Conservation (phyloP, 306 rosid genomes). For the Canavalia gladiata region DNA sequence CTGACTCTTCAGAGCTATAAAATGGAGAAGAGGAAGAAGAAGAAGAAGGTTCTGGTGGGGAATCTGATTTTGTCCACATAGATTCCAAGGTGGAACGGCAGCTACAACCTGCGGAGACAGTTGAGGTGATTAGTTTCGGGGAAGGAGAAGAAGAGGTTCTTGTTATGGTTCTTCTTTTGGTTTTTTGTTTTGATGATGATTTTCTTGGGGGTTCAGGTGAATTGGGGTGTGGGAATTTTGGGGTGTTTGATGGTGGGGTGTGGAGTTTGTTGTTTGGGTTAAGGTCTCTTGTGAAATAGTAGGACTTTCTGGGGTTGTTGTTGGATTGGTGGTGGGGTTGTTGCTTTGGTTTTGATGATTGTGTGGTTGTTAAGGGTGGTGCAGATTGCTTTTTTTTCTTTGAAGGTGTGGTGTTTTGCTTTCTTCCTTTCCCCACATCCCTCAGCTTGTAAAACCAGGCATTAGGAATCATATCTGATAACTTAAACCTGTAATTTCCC, state of each 20-base stretch:
- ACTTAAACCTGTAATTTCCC: slow-evolving; percentile 77
- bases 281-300: slow-evolving; percentile 80
- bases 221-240: slow-evolving; percentile 14
- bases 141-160: slow-evolving; percentile 29
- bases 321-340: slow-evolving; percentile 51
- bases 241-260: slow-evolving; percentile 47
- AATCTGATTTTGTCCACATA: slow-evolving; percentile 66
- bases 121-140: slow-evolving; percentile 49
- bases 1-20: slow-evolving; percentile 56
- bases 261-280: slow-evolving; percentile 30
- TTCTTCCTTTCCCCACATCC: slow-evolving; percentile 64
- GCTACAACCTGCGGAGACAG: slow-evolving; percentile 61
- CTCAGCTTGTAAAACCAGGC: slow-evolving; percentile 88
- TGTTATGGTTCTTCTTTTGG: slow-evolving; percentile 42
- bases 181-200: slow-evolving; percentile 56
- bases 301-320: slow-evolving; percentile 69
- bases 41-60: slow-evolving; percentile 56
- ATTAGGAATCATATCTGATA: slow-evolving; percentile 88
- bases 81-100: slow-evolving; percentile 64
- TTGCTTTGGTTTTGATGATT: slow-evolving; percentile 50
- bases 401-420: slow-evolving; percentile 9
- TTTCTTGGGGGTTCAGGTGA: slow-evolving; percentile 59
- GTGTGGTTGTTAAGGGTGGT: slow-evolving; percentile 40
- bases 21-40: slow-evolving; percentile 61
- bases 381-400: slow-evolving; percentile 48